phyloP scores from a whole-genome alignment of 805 yeast genomes.

The Gaillardinia entomophila region DNA sequence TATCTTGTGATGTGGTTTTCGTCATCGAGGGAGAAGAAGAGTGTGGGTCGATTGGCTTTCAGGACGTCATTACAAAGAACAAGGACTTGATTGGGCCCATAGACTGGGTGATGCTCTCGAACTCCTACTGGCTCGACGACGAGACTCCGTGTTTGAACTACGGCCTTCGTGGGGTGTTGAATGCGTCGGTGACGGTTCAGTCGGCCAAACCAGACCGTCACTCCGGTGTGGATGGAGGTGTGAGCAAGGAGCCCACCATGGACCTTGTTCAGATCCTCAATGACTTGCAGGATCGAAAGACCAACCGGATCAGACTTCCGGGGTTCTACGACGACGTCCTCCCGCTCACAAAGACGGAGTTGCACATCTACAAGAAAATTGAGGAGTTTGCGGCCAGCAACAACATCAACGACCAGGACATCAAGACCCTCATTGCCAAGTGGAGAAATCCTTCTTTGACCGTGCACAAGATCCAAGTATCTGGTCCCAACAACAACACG shows the following conservation, averaged over 20 bases:
- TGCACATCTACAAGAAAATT: slow-evolving; percentile 56
- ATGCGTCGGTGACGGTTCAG: slow-evolving; percentile 64
- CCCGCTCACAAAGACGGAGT: slow-evolving; percentile 53
- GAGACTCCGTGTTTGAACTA: slow-evolving; percentile 86
- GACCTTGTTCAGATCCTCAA: slow-evolving; percentile 74
- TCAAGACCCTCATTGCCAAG: slow-evolving; percentile 57
- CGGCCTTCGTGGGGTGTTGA: slow-evolving; percentile 88
- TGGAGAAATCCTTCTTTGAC: slow-evolving; percentile 93
- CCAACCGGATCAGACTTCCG: slow-evolving; percentile 52
- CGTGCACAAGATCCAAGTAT: slow-evolving; percentile 73
- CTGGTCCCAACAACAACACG: slow-evolving; percentile 87
- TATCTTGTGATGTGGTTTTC: slow-evolving; percentile 72
- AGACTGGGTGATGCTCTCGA: slow-evolving; percentile 86
- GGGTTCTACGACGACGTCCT: slow-evolving; percentile 65
- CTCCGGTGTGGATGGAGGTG: slow-evolving; percentile 96
- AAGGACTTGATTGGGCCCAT: slow-evolving; percentile 56
- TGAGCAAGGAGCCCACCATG: slow-evolving; percentile 79
- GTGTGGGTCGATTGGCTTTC: slow-evolving; percentile 84
- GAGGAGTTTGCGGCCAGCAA: slow-evolving; percentile 24
- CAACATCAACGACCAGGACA: slow-evolving; percentile 30
- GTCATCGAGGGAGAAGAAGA: slow-evolving; percentile 95
- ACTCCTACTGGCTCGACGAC: slow-evolving; percentile 93
- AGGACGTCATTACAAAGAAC: slow-evolving; percentile 52
- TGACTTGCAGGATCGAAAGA: slow-evolving; percentile 44
- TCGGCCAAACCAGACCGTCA: slow-evolving; percentile 85